phyloP scores from a whole-genome alignment of 163 green algal genomes.

The Scenedesmus sp. region DNA sequence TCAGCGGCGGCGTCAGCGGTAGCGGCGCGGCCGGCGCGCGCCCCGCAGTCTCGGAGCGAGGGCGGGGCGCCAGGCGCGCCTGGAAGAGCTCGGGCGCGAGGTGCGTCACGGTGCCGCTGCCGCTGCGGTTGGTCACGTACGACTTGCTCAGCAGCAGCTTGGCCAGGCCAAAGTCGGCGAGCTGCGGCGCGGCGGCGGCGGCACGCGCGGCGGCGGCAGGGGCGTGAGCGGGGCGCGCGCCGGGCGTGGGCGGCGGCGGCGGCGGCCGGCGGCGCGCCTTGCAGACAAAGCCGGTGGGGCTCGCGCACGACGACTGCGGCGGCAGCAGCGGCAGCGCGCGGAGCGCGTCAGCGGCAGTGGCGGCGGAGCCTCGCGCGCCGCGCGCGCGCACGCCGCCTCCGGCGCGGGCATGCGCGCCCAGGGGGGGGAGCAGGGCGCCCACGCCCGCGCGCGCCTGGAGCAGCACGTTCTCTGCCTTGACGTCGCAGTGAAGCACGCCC shows the following conservation, averaged over 20 bases:
- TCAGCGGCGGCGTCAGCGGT: background rate
- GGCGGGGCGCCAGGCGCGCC: background rate
- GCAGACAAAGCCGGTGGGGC: constrained; percentile 39
- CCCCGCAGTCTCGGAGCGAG: background rate
- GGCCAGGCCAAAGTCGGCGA: constrained; percentile 69
- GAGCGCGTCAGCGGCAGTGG: too few species aligned
- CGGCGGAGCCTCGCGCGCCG: too few species aligned
- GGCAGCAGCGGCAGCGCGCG: too few species aligned
- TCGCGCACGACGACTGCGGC: constrained; percentile 53
- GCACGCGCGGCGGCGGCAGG: too few species aligned
- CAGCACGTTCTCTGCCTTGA: constrained; percentile 70
- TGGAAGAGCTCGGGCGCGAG: constrained; percentile 69
- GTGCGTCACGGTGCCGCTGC: constrained; percentile 59
- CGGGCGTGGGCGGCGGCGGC: too few species aligned
- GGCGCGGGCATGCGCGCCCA: too few species aligned
- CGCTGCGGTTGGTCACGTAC: constrained; percentile 64
- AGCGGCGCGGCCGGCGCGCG: background rate
- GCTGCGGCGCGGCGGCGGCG: constrained; percentile 34
- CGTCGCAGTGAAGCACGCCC: constrained; percentile 71
- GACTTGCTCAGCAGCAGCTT: constrained; percentile 63
- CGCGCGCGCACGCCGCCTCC: too few species aligned
- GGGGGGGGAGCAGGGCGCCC: too few species aligned
- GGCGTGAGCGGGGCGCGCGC: too few species aligned
- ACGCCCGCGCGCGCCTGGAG: too few species aligned
- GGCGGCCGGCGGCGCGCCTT: too few species aligned